These are phyloP conservation scores for Tillandsia leiboldiana DNA, from an alignment of 176 grass and related monocot genomes.

Conservation along the genomic window DNA sequence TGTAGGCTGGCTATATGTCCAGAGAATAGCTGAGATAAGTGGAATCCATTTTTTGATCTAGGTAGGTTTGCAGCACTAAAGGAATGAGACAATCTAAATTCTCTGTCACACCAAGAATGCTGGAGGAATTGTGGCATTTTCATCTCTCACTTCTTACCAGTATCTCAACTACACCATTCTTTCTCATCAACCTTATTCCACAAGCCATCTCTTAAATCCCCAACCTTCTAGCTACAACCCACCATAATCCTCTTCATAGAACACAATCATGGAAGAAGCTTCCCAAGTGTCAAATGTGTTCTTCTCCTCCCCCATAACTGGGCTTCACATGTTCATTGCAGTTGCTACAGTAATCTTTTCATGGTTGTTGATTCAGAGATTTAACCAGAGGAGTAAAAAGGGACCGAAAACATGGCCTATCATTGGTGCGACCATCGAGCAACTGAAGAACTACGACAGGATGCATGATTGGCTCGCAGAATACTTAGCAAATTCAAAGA, in stretches of 20 bases:
- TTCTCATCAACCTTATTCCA: slow-evolving; percentile 1
- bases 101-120: not conserved
- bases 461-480: slow-evolving; percentile 89
- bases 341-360: slow-evolving; percentile 39
- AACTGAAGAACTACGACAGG: slow-evolving; percentile 74
- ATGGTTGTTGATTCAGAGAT: slow-evolving; percentile 58
- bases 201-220: slow-evolving; percentile 21
- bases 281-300: slow-evolving; percentile 12
- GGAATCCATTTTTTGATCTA: not conserved
- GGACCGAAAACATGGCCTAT: slow-evolving; percentile 72
- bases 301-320: slow-evolving; percentile 23
- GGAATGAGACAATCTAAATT: not conserved
- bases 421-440: slow-evolving; percentile 65
- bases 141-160: slow-evolving; percentile 1
- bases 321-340: slow-evolving; percentile 36
- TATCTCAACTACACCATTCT: not conserved
- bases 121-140: not conserved
- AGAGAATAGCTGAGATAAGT: not conserved
- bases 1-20: not conserved
- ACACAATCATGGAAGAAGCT: slow-evolving; percentile 44
- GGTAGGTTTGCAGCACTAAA: not conserved
- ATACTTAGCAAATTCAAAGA: slow-evolving; percentile 46
- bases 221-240: slow-evolving; percentile 10
- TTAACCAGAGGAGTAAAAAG: slow-evolving; percentile 60
- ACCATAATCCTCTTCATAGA: slow-evolving; percentile 16